phyloP scores from a whole-genome alignment of 129 eudicot species.

The Tagetes patula region DNA sequence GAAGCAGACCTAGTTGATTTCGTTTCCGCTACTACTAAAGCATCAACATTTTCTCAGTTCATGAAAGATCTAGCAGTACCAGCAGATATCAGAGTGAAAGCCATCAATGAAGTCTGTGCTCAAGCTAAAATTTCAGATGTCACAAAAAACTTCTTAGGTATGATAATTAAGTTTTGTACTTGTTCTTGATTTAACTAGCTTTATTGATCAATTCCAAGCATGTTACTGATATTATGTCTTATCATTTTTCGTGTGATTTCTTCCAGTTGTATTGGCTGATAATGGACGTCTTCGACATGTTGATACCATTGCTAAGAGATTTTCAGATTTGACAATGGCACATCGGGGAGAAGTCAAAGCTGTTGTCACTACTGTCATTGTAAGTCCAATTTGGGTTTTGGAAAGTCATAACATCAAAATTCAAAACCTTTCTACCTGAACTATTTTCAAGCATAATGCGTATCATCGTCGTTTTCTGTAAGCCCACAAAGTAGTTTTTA shows the following conservation, averaged over 20 bases:
- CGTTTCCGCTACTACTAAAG: conserved; percentile 58
- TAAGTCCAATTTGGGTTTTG: conserved; percentile 41
- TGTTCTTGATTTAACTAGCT: neutral
- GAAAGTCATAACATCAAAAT: neutral
- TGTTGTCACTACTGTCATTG: conserved; percentile 76
- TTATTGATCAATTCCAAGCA: neutral
- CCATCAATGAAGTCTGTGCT: conserved; percentile 54
- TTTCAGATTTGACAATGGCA: conserved; percentile 85
- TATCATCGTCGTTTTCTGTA: neutral
- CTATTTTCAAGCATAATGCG: neutral
- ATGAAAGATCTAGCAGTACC: conserved; percentile 74
- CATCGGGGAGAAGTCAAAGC: conserved; percentile 87
- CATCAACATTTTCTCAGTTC: conserved; percentile 63
- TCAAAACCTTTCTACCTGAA: conserved; percentile 7
- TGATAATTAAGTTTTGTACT: neutral
- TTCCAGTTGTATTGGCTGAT: conserved; percentile 73
- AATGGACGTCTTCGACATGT: conserved; percentile 65
- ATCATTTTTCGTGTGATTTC: conserved; percentile 2
- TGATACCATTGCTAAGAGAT: conserved; percentile 64
- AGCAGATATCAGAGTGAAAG: conserved; percentile 62
- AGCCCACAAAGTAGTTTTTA: conserved; percentile 4
- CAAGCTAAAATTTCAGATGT: conserved; percentile 71
- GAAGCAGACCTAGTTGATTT: conserved; percentile 67
- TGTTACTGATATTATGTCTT: neutral
- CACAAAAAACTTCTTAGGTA: conserved; percentile 81